A percentile compares a stretch with the other conserved stretches of the same genome.
Evolutionary conservation across 2,329 filamentous ascomycete genomes (phyloP).

Genomic region (Samsoniella hepiali): DNA sequence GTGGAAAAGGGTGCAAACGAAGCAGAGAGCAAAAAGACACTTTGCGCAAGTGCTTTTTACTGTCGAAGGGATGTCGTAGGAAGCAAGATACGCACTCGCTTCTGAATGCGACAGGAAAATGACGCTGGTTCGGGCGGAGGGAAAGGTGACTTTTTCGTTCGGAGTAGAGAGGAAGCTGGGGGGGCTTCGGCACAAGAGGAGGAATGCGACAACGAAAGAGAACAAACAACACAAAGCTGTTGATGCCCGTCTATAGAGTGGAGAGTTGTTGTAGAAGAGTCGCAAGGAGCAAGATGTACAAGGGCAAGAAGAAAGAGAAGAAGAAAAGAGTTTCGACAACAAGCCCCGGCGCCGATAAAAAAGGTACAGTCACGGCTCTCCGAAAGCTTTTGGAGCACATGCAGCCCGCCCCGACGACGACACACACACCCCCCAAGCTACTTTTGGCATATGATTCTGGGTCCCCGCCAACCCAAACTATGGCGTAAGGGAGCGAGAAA

Average conservation of each 20-base stretch:
- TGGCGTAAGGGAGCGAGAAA: slow-evolving; percentile 13
- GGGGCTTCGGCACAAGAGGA: not conserved
- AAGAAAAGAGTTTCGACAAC: slow-evolving; percentile 15
- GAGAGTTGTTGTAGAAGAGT: slow-evolving; percentile 9
- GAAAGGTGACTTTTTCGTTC: slow-evolving; percentile 6
- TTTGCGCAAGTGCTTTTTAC: not conserved
- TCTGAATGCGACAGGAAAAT: slow-evolving; percentile 7
- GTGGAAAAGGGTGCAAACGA: not conserved
- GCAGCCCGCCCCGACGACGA: not conserved
- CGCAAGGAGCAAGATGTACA: slow-evolving; percentile 10
- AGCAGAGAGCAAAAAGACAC: slow-evolving; percentile 12
- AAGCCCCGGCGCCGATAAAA: slow-evolving; percentile 8
- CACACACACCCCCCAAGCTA: not conserved
- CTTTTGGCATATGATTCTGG: slow-evolving; percentile 22
- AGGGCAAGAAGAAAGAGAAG: slow-evolving; percentile 12
- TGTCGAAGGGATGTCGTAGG: not conserved
- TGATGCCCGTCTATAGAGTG: not conserved
- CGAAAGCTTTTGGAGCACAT: slow-evolving; percentile 14
- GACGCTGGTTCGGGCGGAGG: slow-evolving; percentile 9
- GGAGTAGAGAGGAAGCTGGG: not conserved
- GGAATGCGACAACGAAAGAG: not conserved
- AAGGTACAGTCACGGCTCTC: slow-evolving; percentile 12
- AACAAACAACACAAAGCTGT: not conserved
- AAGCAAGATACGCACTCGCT: not conserved
- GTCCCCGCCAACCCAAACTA: slow-evolving; percentile 10